These are phyloP conservation scores for Xylariaceae sp. DNA, from an alignment of 2,329 filamentous ascomycete species.

Conservation along the genomic window DNA sequence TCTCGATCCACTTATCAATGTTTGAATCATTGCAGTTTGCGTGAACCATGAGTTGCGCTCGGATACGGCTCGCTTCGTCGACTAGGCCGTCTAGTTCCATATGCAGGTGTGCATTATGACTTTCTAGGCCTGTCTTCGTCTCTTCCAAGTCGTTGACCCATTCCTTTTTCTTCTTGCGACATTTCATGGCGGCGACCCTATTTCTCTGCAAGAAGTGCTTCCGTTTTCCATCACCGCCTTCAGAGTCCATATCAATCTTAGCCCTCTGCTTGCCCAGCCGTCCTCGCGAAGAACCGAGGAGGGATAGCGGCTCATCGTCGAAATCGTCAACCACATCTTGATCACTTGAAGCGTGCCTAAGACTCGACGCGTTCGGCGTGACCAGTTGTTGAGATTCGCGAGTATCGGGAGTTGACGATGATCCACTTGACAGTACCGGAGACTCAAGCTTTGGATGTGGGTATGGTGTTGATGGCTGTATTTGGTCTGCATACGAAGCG, in stretches of 20 bases:
- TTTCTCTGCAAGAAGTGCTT: constrained; percentile 63
- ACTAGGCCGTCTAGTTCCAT: constrained; percentile 40
- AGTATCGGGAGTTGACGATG: constrained; percentile 26
- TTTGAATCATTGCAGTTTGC: constrained; percentile 48
- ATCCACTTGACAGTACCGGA: constrained; percentile 25
- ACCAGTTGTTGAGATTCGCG: constrained; percentile 23
- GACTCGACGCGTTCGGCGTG: constrained; percentile 19
- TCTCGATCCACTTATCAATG: constrained; percentile 50
- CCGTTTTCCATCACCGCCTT: constrained; percentile 41
- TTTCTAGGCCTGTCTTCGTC: constrained; percentile 41
- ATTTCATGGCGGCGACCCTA: constrained; percentile 67
- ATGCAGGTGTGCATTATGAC: constrained; percentile 39
- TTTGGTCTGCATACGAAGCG: constrained; percentile 12
- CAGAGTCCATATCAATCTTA: constrained; percentile 17
- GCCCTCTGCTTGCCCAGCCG: constrained; percentile 23
- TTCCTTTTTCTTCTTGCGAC: constrained; percentile 60
- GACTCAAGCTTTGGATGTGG: constrained; percentile 21
- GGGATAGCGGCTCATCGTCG: constrained; percentile 5
- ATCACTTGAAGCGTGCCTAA: constrained; percentile 5
- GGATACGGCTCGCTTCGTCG: constrained; percentile 43
- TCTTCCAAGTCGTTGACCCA: constrained; percentile 48
- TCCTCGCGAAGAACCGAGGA: constrained; percentile 24
- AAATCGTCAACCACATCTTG: constrained; percentile 10
- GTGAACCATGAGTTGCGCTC: constrained; percentile 49
- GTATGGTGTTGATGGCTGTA: constrained; percentile 13